These are phyloP conservation scores for Oleoguttula mirabilis DNA, from an alignment of 495 filamentous ascomycete species.

Conservation along the genomic window DNA sequence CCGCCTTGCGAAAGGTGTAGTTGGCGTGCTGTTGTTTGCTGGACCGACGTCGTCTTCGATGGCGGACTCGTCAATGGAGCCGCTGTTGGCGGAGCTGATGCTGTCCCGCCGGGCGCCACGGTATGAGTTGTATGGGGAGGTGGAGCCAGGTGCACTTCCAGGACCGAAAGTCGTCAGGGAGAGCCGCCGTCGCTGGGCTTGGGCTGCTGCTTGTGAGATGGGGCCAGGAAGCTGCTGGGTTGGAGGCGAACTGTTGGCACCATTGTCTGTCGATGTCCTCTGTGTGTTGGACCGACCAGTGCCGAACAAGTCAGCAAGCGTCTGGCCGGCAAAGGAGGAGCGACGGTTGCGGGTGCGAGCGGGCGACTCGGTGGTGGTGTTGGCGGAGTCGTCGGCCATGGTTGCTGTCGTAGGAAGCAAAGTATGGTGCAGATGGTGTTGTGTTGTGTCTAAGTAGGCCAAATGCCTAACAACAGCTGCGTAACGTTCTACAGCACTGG, in stretches of 20 bases:
- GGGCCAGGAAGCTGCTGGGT: conserved; percentile 45
- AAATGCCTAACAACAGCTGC: no score
- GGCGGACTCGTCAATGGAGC: conserved; percentile 71
- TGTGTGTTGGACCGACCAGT: conserved; percentile 3
- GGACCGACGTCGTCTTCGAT: conserved; percentile 63
- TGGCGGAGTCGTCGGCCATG: conserved; percentile 25
- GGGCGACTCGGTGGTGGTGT: conserved; percentile 20
- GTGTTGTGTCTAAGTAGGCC: no score
- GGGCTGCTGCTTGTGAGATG: conserved; percentile 50
- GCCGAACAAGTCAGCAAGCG: conserved; percentile 31
- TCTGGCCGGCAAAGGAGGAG: conserved; percentile 28
- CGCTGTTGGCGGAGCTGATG: conserved; percentile 53
- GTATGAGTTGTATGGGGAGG: conserved; percentile 41
- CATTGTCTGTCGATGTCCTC: conserved; percentile 1
- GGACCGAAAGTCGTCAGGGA: conserved; percentile 79
- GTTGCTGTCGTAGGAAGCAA: neutral
- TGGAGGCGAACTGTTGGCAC: conserved; percentile 13
- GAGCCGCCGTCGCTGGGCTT: conserved; percentile 64
- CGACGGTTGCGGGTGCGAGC: conserved; percentile 25
- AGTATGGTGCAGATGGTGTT: no score
- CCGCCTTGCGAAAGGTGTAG: conserved; percentile 71
- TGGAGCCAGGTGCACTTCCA: conserved; percentile 57
- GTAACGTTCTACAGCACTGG: no score
- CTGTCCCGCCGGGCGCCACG: conserved; percentile 56
- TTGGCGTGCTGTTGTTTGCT: conserved; percentile 32